Conservation (phyloP, 169 alveolate species). For the Plasmodium fragile region DNA sequence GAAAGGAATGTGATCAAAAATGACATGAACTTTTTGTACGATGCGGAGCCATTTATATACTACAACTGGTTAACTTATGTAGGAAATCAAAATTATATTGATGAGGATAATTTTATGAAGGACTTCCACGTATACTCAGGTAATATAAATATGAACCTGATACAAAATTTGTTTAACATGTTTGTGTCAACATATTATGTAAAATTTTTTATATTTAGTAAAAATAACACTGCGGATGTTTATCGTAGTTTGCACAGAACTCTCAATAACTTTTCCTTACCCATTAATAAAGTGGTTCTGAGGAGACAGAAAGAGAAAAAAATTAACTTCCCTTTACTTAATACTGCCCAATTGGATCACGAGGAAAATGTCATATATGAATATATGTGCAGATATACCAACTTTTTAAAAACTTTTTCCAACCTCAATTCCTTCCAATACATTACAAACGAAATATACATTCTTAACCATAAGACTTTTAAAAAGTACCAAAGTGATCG, state of each 20-base stretch:
- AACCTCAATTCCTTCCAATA: not conserved
- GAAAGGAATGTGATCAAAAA: slow-evolving; percentile 1
- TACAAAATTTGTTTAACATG: slow-evolving; percentile 16
- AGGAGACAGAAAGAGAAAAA: slow-evolving; percentile 3
- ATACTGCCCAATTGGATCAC: not conserved
- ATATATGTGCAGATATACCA: slow-evolving; percentile 32
- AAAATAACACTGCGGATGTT: not conserved
- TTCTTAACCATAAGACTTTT: slow-evolving; percentile 15
- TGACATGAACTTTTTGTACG: slow-evolving; percentile 2
- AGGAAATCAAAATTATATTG: slow-evolving; percentile 30
- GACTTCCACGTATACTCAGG: slow-evolving; percentile 22
- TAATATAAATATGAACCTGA: slow-evolving; percentile 41
- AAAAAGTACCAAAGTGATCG: slow-evolving; percentile 4
- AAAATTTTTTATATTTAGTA: slow-evolving; percentile 52
- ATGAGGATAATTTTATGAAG: not conserved
- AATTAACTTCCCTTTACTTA: slow-evolving; percentile 6
- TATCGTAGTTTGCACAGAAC: slow-evolving; percentile 29
- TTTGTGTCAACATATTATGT: slow-evolving; percentile 32
- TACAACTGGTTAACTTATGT: slow-evolving; percentile 62
- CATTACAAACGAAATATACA: not conserved
- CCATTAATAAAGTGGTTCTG: not conserved
- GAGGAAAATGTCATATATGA: slow-evolving; percentile 43
- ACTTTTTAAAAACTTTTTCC: slow-evolving; percentile 18
- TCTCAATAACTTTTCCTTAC: slow-evolving; percentile 19
- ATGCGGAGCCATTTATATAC: slow-evolving; percentile 47